Evolutionary conservation across 768 basidiomycete genomes (phyloP).

Genomic region (Sistotremastrum niveocremeum): DNA sequence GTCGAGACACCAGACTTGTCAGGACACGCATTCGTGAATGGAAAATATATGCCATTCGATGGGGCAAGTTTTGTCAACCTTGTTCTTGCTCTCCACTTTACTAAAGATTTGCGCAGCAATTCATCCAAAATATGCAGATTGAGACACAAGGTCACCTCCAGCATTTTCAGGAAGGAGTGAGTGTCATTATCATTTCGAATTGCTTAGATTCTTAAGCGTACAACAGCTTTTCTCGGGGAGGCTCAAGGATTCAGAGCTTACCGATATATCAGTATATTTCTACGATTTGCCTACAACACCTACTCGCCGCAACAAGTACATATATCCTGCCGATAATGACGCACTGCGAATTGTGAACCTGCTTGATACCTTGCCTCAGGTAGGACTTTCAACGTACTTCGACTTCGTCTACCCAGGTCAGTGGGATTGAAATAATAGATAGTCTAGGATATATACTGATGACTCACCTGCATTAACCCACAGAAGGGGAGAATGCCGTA

Average conservation of each 20-base stretch:
- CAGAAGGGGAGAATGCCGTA: conserved; percentile 9
- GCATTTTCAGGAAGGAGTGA: conserved; percentile 62
- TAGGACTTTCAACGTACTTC: conserved; percentile 23
- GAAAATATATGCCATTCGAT: conserved; percentile 57
- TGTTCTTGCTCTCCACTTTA: not conserved
- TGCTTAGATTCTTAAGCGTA: not conserved
- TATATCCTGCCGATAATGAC: conserved; percentile 41
- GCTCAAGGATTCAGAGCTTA: conserved; percentile 38
- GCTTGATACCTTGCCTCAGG: conserved; percentile 35
- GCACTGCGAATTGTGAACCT: conserved; percentile 42
- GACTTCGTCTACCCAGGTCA: conserved; percentile 55
- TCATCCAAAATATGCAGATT: conserved; percentile 46
- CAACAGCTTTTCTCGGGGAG: conserved; percentile 42
- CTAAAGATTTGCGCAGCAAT: conserved; percentile 31
- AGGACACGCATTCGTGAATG: conserved; percentile 81
- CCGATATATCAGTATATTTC: conserved; percentile 60
- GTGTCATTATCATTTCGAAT: conserved; percentile 6
- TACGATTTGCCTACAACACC: conserved; percentile 74
- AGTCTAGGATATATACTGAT: not conserved
- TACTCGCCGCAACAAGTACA: conserved; percentile 59
- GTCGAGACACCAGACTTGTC: conserved; percentile 21
- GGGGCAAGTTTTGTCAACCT: conserved; percentile 36
- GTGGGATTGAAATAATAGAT: conserved; percentile 9
- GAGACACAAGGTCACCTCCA: conserved; percentile 48
- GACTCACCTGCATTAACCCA: not conserved